Percentiles rank a stretch among this genome's conserved stretches.
Conservation (phyloP, 352 stramenopile genomes). For the Phytophthora palmivora region DNA sequence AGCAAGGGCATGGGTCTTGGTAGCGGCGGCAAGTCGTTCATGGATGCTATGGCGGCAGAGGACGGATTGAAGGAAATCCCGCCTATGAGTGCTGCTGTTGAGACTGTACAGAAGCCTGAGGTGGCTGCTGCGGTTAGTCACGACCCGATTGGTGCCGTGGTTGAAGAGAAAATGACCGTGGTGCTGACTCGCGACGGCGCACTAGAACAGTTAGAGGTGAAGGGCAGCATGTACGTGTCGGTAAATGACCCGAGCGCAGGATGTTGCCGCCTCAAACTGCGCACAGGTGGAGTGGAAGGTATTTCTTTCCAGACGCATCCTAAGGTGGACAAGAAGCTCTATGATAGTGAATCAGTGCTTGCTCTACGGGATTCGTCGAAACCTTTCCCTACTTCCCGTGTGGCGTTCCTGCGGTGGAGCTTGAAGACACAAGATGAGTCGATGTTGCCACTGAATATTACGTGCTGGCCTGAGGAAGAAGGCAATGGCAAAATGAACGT, state of each 20-base stretch:
- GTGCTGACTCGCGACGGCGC: conserved; percentile 81
- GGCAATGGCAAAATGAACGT: conserved; percentile 89
- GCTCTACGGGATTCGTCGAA: conserved; percentile 84
- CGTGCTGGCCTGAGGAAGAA: conserved; percentile 89
- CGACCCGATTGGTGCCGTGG: conserved; percentile 82
- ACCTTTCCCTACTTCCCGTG: conserved; percentile 83
- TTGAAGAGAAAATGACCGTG: conserved; percentile 91
- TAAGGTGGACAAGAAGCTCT: conserved; percentile 90
- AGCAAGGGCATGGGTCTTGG: conserved; percentile 65
- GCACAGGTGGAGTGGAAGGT: conserved; percentile 66
- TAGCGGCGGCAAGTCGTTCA: conserved; percentile 79
- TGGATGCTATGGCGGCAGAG: conserved; percentile 88
- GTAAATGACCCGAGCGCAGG: conserved; percentile 80
- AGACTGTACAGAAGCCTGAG: conserved; percentile 65
- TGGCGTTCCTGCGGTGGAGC: conserved; percentile 86
- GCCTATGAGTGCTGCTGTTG: conserved; percentile 76
- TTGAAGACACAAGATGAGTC: conserved; percentile 89
- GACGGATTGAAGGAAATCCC: conserved; percentile 89
- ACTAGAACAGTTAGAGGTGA: conserved; percentile 88
- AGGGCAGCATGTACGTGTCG: conserved; percentile 87
- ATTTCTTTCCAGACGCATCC: conserved; percentile 89
- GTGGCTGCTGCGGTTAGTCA: conserved; percentile 72
- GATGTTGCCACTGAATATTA: conserved; percentile 88
- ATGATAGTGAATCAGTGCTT: conserved; percentile 82
- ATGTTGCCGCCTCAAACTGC: conserved; percentile 79